phyloP scores from a whole-genome alignment of 306 rosid genomes.

The Castanea sativa region DNA sequence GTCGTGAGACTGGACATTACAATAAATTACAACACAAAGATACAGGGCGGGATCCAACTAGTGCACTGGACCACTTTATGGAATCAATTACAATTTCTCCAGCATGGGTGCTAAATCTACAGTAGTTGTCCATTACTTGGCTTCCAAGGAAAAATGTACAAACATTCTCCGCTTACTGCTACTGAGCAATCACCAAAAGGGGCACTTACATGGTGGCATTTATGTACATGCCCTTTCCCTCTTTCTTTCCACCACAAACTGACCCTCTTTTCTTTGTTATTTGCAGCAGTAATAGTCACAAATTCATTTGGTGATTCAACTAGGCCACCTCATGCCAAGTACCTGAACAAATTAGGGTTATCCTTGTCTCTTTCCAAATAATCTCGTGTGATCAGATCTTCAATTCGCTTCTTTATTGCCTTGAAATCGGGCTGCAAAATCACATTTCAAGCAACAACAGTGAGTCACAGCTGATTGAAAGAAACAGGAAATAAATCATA shows the following conservation, averaged over 20 bases:
- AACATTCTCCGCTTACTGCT: constrained; percentile 34
- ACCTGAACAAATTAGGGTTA: constrained; percentile 72
- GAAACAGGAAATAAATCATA: not conserved
- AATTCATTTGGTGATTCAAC: constrained; percentile 19
- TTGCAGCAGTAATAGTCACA: constrained; percentile 25
- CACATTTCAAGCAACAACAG: not conserved
- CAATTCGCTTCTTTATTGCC: constrained; percentile 91
- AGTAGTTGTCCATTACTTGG: constrained; percentile 37
- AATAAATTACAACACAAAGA: constrained; percentile 15
- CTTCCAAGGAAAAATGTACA: constrained; percentile 48
- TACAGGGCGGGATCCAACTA: constrained; percentile 20
- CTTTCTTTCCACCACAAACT: constrained; percentile 14
- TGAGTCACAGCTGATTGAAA: not conserved
- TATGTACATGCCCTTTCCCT: not conserved
- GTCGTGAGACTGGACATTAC: constrained; percentile 22
- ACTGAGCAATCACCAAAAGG: constrained; percentile 25
- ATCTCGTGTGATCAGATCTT: constrained; percentile 95
- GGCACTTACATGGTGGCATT: constrained; percentile 12
- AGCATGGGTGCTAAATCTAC: constrained; percentile 33
- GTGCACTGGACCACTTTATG: constrained; percentile 33
- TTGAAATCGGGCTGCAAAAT: constrained; percentile 81
- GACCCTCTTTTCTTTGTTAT: constrained; percentile 18
- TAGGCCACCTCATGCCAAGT: constrained; percentile 65
- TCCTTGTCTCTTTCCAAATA: constrained; percentile 96
- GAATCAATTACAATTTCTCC: constrained; percentile 42